These are phyloP conservation scores for Pseudonitzschia pungens DNA, from an alignment of 108 stramenopile species.

Conservation along the genomic window DNA sequence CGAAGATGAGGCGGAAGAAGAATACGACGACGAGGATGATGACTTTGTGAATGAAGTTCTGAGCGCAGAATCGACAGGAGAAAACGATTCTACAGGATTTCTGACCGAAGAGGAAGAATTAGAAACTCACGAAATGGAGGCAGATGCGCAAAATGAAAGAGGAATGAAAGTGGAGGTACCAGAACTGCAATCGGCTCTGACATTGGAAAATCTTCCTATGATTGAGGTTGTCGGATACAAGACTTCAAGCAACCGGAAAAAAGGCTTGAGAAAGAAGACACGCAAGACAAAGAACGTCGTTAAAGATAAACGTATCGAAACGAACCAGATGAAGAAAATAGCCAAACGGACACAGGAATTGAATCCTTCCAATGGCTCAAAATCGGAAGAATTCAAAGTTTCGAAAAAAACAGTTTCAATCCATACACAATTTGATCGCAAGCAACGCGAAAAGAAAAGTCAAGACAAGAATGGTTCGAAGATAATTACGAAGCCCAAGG, in stretches of 20 bases:
- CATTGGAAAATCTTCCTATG: neutral
- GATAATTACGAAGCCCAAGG: too few species aligned
- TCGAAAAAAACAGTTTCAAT: too few species aligned
- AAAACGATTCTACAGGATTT: neutral
- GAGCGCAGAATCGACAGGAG: too few species aligned
- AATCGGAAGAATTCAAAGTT: neutral
- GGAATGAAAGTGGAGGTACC: neutral
- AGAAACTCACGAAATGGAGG: neutral
- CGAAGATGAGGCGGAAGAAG: too few species aligned
- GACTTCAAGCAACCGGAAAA: neutral
- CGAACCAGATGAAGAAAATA: neutral
- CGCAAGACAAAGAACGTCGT: neutral
- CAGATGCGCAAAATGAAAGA: neutral
- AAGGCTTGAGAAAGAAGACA: neutral
- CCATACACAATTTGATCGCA: too few species aligned
- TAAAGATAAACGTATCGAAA: neutral
- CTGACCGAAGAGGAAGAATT: neutral
- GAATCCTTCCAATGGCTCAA: neutral
- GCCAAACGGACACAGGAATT: neutral
- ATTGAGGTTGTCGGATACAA: neutral
- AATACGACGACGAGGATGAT: too few species aligned
- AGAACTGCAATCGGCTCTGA: neutral
- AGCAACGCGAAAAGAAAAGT: too few species aligned
- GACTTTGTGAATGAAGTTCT: too few species aligned
- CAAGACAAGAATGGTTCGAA: too few species aligned